Base-by-base conservation (phyloP, 768 basidiomycete species). In the Boletus reticulatus region DNA sequence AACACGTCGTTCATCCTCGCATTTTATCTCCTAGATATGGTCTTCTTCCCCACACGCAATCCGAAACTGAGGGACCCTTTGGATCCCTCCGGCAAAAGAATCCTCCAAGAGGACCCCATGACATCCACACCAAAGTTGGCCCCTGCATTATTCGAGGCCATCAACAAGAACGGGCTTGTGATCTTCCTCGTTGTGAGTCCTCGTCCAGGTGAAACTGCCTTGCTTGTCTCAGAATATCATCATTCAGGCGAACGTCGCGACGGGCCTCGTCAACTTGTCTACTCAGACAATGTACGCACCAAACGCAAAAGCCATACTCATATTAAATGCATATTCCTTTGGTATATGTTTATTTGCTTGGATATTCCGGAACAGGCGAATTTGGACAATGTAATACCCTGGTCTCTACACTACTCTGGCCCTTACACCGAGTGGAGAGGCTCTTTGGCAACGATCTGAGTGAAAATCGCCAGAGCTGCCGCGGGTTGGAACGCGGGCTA, bases 1-100 rank as follows among this genome's bases (percentile, higher is more conserved):
- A 98, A 98, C 68, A 86, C 87, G 0, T 80, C 85, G 4, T 94
- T 94, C 75, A 74, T 98, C 16, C 78, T 94, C 6, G 84, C 82
- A 13, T 96, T 97, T 73, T 77, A 94, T 41, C 58, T 85, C 22
- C 73, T 97, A 42, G 92, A 98, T 62, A 78, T 89, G 52, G 62
- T 72, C 41, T 88, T 92, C 70, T 87, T 82, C 68, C 80, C 84
- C 4, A 69, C 75, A 13, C 76, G 73, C 22, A 63, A 72, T 3
- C 63, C 69, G 51, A 59, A 65, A 62, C 43, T 66, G 47, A 65
- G 56, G 58, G 52, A 61, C 63, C 58, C 58, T 24, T 49, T 48
- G 46, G 59, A 69, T 43, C 64, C 67, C 29, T 41, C 64, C 19
- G 62, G 64, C 43, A 59, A 66, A 56, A 61, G 55, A 4, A 60